Percentiles rank a stretch among this genome's conserved stretches.
phyloP scores from a whole-genome alignment of 352 stramenopile genomes.

The Globisporangium polare region DNA sequence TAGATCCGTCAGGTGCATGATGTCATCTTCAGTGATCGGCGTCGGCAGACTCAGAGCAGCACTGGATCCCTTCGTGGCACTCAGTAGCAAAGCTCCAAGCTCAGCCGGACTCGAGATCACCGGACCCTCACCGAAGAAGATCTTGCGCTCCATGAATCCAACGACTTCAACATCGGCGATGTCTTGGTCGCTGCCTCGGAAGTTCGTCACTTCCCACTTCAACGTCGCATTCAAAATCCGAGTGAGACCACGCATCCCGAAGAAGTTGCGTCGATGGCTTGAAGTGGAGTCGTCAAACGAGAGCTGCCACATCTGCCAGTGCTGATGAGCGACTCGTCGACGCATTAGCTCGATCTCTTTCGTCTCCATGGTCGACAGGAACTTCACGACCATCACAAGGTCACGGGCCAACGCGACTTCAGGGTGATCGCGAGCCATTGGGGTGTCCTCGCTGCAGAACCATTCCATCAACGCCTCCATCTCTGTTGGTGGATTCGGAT shows the following conservation, averaged over 20 bases:
- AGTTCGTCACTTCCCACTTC: constrained; percentile 88
- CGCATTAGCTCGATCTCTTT: constrained; percentile 88
- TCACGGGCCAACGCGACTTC: constrained; percentile 80
- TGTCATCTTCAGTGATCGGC: constrained; percentile 95
- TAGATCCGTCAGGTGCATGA: constrained; percentile 95
- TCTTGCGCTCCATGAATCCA: constrained; percentile 83
- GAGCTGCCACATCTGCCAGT: constrained; percentile 88
- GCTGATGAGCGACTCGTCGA: constrained; percentile 58
- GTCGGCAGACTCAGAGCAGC: constrained; percentile 20
- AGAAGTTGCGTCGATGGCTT: constrained; percentile 74
- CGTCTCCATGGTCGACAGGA: constrained; percentile 87
- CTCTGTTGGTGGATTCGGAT: constrained; percentile 79
- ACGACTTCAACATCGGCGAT: constrained; percentile 87
- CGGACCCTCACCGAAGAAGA: constrained; percentile 86
- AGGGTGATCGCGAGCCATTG: constrained; percentile 76
- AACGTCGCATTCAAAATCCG: constrained; percentile 57
- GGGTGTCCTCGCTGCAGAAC: constrained; percentile 75
- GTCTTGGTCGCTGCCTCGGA: constrained; percentile 85
- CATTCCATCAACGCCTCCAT: constrained; percentile 91
- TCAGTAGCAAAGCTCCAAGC: constrained; percentile 50
- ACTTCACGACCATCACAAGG: constrained; percentile 84
- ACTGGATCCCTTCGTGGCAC: constrained; percentile 40
- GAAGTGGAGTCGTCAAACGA: constrained; percentile 84
- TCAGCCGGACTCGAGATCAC: constrained; percentile 80
- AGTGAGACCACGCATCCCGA: constrained; percentile 65